Evolutionary conservation across 2,329 filamentous ascomycete species (phyloP), one percentile per base, ranked within the genome.

Genomic region (Trichoderma lentiforme): DNA sequence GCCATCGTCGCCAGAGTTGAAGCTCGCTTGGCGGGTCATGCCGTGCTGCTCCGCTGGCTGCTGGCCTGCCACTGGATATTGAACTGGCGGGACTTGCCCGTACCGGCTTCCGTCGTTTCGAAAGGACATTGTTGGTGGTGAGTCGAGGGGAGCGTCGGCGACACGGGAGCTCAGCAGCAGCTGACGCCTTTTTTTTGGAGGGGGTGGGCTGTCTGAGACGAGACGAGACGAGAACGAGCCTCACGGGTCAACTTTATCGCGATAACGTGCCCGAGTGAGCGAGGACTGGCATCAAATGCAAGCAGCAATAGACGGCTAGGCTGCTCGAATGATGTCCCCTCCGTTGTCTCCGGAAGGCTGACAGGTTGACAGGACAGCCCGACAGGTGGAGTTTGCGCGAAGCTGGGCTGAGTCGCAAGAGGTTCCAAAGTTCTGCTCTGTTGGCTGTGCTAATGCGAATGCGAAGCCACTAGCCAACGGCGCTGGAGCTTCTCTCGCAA

Each of bases 1-100:
- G 62, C 86, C 84, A 79, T 95, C 92, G 80, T 96, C 93, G 74
- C 91, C 92, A 75, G 87, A 89, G 80, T 94, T 91, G 83, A 93
- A 94, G 83, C 92, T 95, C 63, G 89, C 87, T 74, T 89, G 87
- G 75, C 92, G 86, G 57, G 78, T 79, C 6, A 83, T 81, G 74
- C 76, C 75, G 70, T 78, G 61, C 57, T 79, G 76, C 32, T 78
- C 76, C 65, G 77, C 76, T 57, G 77, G 77, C 63, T 81, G 77
- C 61, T 81, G 83, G 73, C 80, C 80, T 62, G 85, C 82, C 74
- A 88, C 82, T 18, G 88, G 86, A 76, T 91, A 91, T 78, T 90
- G 89, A 34, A 89, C 89, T 18, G 89, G 90, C 73, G 90, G 89
- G 64, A 91, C 82, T 81, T 91, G 88, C 82, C 89, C 89, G 77